These are phyloP conservation scores for Lactarius sp. DNA, from an alignment of 768 basidiomycete species.

Conservation along the genomic window DNA sequence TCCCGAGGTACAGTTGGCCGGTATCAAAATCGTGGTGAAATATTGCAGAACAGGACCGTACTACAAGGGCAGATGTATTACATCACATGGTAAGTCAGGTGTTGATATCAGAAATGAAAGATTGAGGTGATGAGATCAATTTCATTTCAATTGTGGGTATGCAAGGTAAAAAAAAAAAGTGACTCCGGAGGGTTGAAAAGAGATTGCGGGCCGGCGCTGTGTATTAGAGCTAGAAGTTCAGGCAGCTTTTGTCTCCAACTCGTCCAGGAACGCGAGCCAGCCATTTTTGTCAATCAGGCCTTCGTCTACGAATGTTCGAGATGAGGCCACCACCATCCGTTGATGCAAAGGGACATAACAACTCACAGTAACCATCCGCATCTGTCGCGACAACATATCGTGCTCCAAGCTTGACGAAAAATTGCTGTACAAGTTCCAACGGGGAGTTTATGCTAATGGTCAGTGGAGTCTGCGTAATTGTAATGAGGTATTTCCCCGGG, in stretches of 20 bases:
- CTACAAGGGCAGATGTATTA: not conserved
- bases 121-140: not conserved
- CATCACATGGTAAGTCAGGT: not conserved
- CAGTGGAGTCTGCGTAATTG: constrained; percentile 64
- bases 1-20: not conserved
- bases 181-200: not conserved
- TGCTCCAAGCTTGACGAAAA: constrained; percentile 92
- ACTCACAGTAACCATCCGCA: constrained; percentile 73
- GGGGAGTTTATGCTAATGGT: constrained; percentile 81
- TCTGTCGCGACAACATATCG: constrained; percentile 85
- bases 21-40: not conserved
- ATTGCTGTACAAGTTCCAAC: constrained; percentile 86
- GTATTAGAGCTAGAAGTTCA: not conserved
- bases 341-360: not conserved
- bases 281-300: constrained; percentile 93
- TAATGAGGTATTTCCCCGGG: not conserved
- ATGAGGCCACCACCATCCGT: not conserved
- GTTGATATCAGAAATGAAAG: not conserved
- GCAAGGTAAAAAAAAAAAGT: not conserved
- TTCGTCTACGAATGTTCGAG: constrained; percentile 49
- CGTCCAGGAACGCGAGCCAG: constrained; percentile 83
- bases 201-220: not conserved
- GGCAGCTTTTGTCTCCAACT: constrained; percentile 49
- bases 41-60: not conserved
- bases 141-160: not conserved